phyloP scores from a whole-genome alignment of 2,329 filamentous ascomycete species.

The Rhynchosporium agropyri region DNA sequence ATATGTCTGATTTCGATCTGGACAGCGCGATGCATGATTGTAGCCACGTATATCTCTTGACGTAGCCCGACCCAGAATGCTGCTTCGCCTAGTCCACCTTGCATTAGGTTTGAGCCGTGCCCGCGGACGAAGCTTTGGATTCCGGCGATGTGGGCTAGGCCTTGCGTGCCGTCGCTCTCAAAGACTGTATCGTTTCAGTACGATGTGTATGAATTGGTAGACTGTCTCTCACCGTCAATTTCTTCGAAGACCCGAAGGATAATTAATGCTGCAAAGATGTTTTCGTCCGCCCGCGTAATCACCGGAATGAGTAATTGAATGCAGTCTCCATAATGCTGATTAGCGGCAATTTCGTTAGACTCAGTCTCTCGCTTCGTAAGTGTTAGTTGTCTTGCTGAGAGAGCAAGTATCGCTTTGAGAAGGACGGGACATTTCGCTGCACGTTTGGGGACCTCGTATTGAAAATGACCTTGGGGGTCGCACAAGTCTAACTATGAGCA shows the following conservation, averaged over 20 bases:
- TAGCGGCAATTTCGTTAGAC: constrained; percentile 53
- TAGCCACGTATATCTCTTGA: constrained; percentile 61
- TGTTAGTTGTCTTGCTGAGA: constrained; percentile 57
- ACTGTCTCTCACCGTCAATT: constrained; percentile 42
- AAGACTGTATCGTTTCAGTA: constrained; percentile 18
- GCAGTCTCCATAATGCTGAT: constrained; percentile 57
- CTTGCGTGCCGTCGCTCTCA: constrained; percentile 26
- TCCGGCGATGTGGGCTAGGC: constrained; percentile 33
- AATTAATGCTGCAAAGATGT: constrained; percentile 57
- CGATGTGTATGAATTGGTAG: background rate
- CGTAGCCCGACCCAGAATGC: constrained; percentile 60
- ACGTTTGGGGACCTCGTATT: constrained; percentile 55
- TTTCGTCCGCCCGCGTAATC: constrained; percentile 52
- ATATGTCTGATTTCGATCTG: constrained; percentile 56
- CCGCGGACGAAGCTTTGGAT: constrained; percentile 43
- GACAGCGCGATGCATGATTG: constrained; percentile 47
- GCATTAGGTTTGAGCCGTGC: constrained; percentile 38
- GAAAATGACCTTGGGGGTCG: constrained; percentile 50
- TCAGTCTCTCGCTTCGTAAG: constrained; percentile 44
- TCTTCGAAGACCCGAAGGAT: constrained; percentile 61
- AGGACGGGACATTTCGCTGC: constrained; percentile 55
- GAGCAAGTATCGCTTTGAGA: constrained; percentile 59
- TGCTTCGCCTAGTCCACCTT: constrained; percentile 49
- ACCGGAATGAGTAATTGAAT: constrained; percentile 53
- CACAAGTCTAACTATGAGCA: constrained; percentile 33